A percentile compares a stretch with the other conserved stretches of the same genome.
phyloP scores from a whole-genome alignment of 371 early-diverging fungal genomes.

The Rhizopus sp. region DNA sequence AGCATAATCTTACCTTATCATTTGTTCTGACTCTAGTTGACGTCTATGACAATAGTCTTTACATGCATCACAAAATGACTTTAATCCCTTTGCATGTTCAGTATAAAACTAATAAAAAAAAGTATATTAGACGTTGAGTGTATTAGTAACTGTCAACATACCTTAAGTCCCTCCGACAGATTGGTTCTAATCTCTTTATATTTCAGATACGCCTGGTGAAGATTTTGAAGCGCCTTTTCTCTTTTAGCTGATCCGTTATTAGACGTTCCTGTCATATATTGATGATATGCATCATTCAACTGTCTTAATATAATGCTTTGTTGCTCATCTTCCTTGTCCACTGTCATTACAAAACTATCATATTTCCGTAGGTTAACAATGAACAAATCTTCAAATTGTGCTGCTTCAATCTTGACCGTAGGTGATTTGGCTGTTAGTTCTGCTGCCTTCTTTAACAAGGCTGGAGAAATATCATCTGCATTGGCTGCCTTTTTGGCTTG shows the following conservation, averaged over 20 bases:
- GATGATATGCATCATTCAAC: slow-evolving; percentile 63
- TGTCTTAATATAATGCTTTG: slow-evolving; percentile 65
- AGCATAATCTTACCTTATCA: slow-evolving; percentile 14
- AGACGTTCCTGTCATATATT: slow-evolving; percentile 58
- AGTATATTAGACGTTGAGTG: not conserved
- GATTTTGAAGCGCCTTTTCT: slow-evolving; percentile 69
- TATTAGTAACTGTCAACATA: slow-evolving; percentile 7
- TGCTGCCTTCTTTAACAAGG: slow-evolving; percentile 48
- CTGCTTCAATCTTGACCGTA: slow-evolving; percentile 73
- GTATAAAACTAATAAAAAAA: slow-evolving; percentile 61
- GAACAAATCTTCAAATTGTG: slow-evolving; percentile 81
- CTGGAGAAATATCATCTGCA: slow-evolving; percentile 74
- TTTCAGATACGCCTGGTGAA: slow-evolving; percentile 68
- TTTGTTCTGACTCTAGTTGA: slow-evolving; percentile 58
- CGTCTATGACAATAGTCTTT: slow-evolving; percentile 70
- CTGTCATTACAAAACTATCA: slow-evolving; percentile 59
- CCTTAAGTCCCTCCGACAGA: slow-evolving; percentile 68
- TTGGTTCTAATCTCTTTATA: slow-evolving; percentile 69
- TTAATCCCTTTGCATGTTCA: slow-evolving; percentile 64
- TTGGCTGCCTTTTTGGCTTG: slow-evolving; percentile 45
- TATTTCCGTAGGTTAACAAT: slow-evolving; percentile 70
- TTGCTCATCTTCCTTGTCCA: slow-evolving; percentile 55
- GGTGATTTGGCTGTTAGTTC: slow-evolving; percentile 58
- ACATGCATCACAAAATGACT: slow-evolving; percentile 59
- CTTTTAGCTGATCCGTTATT: slow-evolving; percentile 50